phyloP scores from a whole-genome alignment of 805 yeast genomes.

The Wickerhamomyces rabaulensis region DNA sequence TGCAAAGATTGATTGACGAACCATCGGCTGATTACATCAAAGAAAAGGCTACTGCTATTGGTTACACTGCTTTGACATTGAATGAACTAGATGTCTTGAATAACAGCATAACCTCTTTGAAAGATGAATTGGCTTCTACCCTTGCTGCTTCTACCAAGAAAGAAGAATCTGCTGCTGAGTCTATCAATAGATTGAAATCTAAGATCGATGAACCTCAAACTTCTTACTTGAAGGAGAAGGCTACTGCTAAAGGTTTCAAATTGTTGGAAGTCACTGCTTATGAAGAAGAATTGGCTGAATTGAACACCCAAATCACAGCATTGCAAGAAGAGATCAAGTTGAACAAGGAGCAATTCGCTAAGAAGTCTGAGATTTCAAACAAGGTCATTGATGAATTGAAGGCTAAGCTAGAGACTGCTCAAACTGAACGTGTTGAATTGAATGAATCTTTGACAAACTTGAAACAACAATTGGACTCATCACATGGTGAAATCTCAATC shows the following conservation, averaged over 20 bases:
- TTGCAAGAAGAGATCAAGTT: constrained; percentile 1
- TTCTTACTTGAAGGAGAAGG: constrained; percentile 2
- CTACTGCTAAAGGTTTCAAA: constrained; percentile 15
- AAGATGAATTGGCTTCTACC: constrained; percentile 10
- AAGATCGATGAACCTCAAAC: constrained; percentile 4
- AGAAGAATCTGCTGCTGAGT: constrained; percentile 8
- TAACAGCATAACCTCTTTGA: constrained; percentile 9
- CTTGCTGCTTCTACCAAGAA: not conserved
- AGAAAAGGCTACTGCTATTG: constrained; percentile 19
- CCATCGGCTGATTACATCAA: constrained; percentile 30
- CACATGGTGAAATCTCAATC: constrained; percentile 8
- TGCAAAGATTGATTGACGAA: constrained; percentile 9
- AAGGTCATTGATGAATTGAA: not conserved
- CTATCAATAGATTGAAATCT: not conserved
- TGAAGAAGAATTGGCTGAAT: constrained; percentile 1
- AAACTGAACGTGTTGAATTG: constrained; percentile 1
- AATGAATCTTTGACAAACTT: not conserved
- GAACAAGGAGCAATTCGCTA: not conserved
- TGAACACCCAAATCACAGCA: not conserved
- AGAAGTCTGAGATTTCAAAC: constrained; percentile 1
- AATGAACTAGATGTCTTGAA: constrained; percentile 6
- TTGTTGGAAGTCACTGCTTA: constrained; percentile 9
- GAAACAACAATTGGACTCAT: constrained; percentile 6
- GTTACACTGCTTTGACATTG: not conserved
- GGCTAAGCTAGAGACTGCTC: not conserved